A percentile compares a stretch with the other conserved stretches of the same genome.
phyloP scores from a whole-genome alignment of 805 yeast genomes.

The Grigorovia humatica region DNA sequence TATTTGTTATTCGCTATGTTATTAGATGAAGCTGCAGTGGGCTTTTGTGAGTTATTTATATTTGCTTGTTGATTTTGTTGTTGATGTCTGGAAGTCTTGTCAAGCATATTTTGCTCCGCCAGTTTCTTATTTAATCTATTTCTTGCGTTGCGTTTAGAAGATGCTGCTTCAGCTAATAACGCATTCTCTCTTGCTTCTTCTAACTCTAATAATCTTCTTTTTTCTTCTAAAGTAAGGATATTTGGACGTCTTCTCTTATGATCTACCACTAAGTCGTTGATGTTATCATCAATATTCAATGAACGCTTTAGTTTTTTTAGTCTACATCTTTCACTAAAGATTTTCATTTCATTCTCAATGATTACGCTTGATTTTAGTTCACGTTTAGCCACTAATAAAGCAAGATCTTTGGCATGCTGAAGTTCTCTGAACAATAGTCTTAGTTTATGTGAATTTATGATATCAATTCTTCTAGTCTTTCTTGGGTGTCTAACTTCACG shows the following conservation, averaged over 20 bases:
- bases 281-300: slow-evolving; percentile 60
- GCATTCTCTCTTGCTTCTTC: slow-evolving; percentile 10
- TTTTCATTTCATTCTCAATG: slow-evolving; percentile 49
- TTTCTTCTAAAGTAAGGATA: slow-evolving; percentile 16
- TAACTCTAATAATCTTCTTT: slow-evolving; percentile 9
- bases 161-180: slow-evolving; percentile 9
- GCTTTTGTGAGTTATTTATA: slow-evolving; percentile 10
- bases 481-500: slow-evolving; percentile 93
- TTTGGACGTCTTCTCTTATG: slow-evolving; percentile 50
- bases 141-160: slow-evolving; percentile 7
- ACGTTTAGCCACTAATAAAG: slow-evolving; percentile 64
- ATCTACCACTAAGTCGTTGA: slow-evolving; percentile 37
- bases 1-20: neutral
- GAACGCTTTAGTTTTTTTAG: slow-evolving; percentile 67
- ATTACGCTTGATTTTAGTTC: slow-evolving; percentile 35
- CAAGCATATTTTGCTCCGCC: slow-evolving; percentile 14
- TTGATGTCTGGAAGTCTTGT: slow-evolving; percentile 18
- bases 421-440: slow-evolving; percentile 65
- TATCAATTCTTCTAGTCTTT: slow-evolving; percentile 90
- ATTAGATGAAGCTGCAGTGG: neutral
- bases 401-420: slow-evolving; percentile 60
- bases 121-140: slow-evolving; percentile 14
- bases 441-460: slow-evolving; percentile 77
- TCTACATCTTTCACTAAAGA: slow-evolving; percentile 63
- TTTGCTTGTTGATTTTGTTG: slow-evolving; percentile 11